Base-by-base conservation (phyloP, 2,329 filamentous ascomycete genomes). In the Cladosporium oxysporum region DNA sequence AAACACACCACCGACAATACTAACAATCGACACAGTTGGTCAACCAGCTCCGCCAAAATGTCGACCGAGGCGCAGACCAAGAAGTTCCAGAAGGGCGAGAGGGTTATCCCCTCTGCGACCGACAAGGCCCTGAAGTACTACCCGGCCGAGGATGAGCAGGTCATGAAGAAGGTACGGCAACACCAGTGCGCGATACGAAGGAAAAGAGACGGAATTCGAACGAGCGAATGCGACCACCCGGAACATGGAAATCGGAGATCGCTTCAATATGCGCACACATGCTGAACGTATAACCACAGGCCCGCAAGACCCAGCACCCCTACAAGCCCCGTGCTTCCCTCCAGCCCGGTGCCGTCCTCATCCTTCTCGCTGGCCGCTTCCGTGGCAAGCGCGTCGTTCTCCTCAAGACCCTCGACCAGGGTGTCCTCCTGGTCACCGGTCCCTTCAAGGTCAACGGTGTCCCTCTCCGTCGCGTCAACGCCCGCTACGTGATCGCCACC, bases 371-470 rank as follows among this genome's bases (percentile, higher is more conserved):
- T 83, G 95, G 95, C 79, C 95, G 95, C 80, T 99, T 98, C 92
- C 94, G 95, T 79, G 95, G 95, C 88, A 99, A 99, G 93, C 95
- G 95, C 82, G 95, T 99, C 79, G 88, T 99, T 79, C 93, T 98
- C 85, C 91, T 99, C 83, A 98, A 98, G 90, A 88, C 90, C 84
- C 93, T 99, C 80, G 87, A 92, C 80, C 92, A 97, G 87, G 95
- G 95, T 85, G 92, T 97, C 74, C 93, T 99, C 83, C 92, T 99
- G 82, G 93, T 99, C 79, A 99, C 95, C 81, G 95, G 95, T 78
- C 95, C 95, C 81, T 99, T 98, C 91, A 99, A 98, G 91, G 91
- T 99, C 86, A 99, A 99, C 87, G 95, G 95, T 83, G 95, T 99
- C 74, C 95, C 95, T 76, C 90, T 99, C 79, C 91, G 95, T 85